Base-by-base conservation (phyloP, 495 filamentous ascomycete species). In the Barbatosphaeria neglecta region DNA sequence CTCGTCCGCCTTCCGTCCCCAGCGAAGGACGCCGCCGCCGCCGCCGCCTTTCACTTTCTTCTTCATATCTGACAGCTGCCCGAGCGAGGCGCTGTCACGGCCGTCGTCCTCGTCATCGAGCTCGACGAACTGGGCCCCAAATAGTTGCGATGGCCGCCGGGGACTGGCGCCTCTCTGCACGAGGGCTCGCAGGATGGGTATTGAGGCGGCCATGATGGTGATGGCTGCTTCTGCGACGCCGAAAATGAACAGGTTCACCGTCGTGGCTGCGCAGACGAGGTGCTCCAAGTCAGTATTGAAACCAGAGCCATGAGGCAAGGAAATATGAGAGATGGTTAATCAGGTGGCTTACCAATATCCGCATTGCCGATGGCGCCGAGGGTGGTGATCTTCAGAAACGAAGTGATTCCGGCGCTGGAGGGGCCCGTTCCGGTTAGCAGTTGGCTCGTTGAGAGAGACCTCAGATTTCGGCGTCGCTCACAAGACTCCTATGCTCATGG, bases 71-170 rank as follows among this genome's bases (percentile, higher is more conserved):
- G n/a, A n/a, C n/a, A n/a, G n/a, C n/a, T n/a, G n/a, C n/a, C n/a
- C n/a, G n/a, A n/a, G n/a, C n/a, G n/a, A n/a, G n/a, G n/a, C n/a
- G n/a, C n/a, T n/a, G n/a, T n/a, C n/a, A n/a, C n/a, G n/a, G n/a
- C n/a, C n/a, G 27, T 31, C 15, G 31, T 35, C 31, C 13, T 35
- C 13, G 31, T 35, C 31, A 4, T 35, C 31, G 31, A 35, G 31
- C 31, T 35, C 13, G 31, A 35, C 16, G 13, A 35, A 35, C 13
- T 86, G 51, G 83, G 83, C 16, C 84, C 86, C n/a, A n/a, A n/a
- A n/a, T n/a, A n/a, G n/a, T n/a, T n/a, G n/a, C n/a, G n/a, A 25
- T 89, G 76, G 43, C 87, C 70, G 67, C 84, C 85, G 0, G 77
- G 78, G 55, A 92, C 92, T 37, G 77, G 68, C 43, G 76, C 44